These are phyloP conservation scores for Metschnikowia kofuensis DNA, from an alignment of 805 yeast genomes.

Conservation along the genomic window DNA sequence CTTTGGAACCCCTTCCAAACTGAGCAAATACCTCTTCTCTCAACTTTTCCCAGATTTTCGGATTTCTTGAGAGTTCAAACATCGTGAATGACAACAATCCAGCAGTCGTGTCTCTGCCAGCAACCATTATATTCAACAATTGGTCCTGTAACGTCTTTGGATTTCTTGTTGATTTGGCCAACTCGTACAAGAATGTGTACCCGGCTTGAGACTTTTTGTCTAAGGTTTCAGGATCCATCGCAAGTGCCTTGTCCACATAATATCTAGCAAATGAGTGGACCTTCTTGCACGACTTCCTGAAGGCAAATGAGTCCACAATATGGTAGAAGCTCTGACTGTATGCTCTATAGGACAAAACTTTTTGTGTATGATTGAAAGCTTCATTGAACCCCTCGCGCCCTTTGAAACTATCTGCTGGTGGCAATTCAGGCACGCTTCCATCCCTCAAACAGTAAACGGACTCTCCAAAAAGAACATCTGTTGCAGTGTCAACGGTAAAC, in stretches of 20 bases:
- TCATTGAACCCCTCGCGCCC: slow-evolving; percentile 34
- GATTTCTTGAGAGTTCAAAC: slow-evolving; percentile 35
- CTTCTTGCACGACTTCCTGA: slow-evolving; percentile 27
- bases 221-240: slow-evolving; percentile 14
- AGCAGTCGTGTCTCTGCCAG: slow-evolving; percentile 45
- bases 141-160: slow-evolving; percentile 37
- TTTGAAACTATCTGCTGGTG: slow-evolving; percentile 20
- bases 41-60: slow-evolving; percentile 30
- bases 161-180: slow-evolving; percentile 36
- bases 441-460: slow-evolving; percentile 34
- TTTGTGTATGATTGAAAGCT: slow-evolving; percentile 35
- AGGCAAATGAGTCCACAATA: slow-evolving; percentile 25
- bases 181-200: slow-evolving; percentile 37
- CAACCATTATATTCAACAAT: slow-evolving; percentile 38
- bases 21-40: slow-evolving; percentile 25
- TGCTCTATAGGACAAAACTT: slow-evolving; percentile 31
- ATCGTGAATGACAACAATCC: slow-evolving; percentile 35
- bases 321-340: slow-evolving; percentile 29
- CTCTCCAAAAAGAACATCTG: slow-evolving; percentile 42
- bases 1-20: slow-evolving; percentile 34
- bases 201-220: slow-evolving; percentile 21
- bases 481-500: slow-evolving; percentile 40
- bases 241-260: slow-evolving; percentile 18
- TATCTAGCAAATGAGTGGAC: slow-evolving; percentile 23
- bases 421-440: slow-evolving; percentile 25